Percentiles rank a stretch among this genome's conserved stretches.
These are phyloP conservation scores for Westerdykella sp. DNA, from an alignment of 2,329 filamentous ascomycete species.

Conservation along the genomic window DNA sequence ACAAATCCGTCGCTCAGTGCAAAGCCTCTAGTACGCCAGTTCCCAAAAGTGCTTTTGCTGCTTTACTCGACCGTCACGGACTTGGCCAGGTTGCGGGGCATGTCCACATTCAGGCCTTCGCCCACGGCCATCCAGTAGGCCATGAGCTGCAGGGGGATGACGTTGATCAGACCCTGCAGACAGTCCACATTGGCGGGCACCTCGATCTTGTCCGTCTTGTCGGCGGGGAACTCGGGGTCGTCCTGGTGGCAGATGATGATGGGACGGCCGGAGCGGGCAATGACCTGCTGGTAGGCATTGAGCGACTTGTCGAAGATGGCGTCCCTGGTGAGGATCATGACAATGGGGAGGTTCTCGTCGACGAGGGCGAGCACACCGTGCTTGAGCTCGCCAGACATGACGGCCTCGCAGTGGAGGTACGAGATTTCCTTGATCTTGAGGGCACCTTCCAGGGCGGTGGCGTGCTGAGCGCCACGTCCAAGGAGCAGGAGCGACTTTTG, in stretches of 20 bases:
- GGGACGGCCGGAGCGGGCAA: conserved; percentile 89
- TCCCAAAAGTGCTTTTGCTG: conserved; percentile 8
- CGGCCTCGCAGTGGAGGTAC: conserved; percentile 97
- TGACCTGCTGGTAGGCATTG: conserved; percentile 98
- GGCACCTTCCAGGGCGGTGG: conserved; percentile 91
- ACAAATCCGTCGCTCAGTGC: conserved; percentile 20
- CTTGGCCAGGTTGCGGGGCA: conserved; percentile 97
- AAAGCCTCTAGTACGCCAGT: conserved; percentile 21
- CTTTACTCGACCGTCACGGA: conserved; percentile 94
- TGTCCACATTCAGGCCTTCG: conserved; percentile 95
- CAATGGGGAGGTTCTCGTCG: conserved; percentile 96
- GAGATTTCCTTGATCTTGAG: conserved; percentile 99
- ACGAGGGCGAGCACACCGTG: conserved; percentile 96
- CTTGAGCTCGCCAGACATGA: conserved; percentile 99
- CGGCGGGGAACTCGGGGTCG: conserved; percentile 82
- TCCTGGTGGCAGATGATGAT: conserved; percentile 96
- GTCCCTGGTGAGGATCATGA: conserved; percentile 98
- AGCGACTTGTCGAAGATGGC: conserved; percentile 97
- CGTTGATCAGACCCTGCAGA: conserved; percentile 94
- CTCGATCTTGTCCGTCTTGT: conserved; percentile 93
- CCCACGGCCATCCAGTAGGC: conserved; percentile 97
- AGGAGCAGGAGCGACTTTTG: conserved; percentile 94
- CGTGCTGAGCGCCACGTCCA: conserved; percentile 92
- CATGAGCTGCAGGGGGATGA: conserved; percentile 95
- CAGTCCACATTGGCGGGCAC: conserved; percentile 93